A percentile compares a stretch with the other conserved stretches of the same genome.
phyloP scores from a whole-genome alignment of 2,329 filamentous ascomycete species.

The Seiridium unicorne region DNA sequence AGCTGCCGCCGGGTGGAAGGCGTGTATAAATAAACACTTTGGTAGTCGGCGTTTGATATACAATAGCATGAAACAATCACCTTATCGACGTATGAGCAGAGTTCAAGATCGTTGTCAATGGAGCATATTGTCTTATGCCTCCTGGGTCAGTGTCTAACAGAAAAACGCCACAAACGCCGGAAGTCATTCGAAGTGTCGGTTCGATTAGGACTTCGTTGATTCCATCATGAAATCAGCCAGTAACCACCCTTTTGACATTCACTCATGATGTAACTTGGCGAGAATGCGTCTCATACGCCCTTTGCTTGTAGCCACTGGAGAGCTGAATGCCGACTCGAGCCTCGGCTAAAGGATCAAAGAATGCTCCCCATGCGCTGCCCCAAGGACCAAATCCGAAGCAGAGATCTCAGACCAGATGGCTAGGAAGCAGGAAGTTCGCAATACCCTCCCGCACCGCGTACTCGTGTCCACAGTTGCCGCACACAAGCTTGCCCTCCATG shows the following conservation, averaged over 20 bases:
- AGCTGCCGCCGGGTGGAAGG: not conserved
- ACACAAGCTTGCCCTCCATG: constrained; percentile 83
- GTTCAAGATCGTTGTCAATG: not conserved
- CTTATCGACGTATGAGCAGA: no score
- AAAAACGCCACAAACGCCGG: not conserved
- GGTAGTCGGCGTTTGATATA: not conserved
- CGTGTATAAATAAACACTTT: not conserved
- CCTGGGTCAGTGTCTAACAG: not conserved
- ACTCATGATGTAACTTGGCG: no score
- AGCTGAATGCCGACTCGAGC: no score
- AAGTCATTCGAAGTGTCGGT: not conserved
- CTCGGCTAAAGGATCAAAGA: no score
- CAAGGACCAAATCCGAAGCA: not conserved
- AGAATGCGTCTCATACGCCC: no score
- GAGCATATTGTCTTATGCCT: not conserved
- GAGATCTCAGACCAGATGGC: constrained; percentile 69
- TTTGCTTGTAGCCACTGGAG: no score
- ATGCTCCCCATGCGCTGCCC: no score
- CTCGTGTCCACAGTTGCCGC: constrained; percentile 88
- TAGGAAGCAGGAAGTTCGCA: constrained; percentile 91
- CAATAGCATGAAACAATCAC: not conserved
- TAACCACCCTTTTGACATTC: not conserved
- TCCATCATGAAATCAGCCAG: not conserved
- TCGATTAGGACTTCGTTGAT: not conserved
- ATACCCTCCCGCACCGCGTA: constrained; percentile 95